Conservation (phyloP, 202 grass and related monocot species). For the Panicum virgatum region DNA sequence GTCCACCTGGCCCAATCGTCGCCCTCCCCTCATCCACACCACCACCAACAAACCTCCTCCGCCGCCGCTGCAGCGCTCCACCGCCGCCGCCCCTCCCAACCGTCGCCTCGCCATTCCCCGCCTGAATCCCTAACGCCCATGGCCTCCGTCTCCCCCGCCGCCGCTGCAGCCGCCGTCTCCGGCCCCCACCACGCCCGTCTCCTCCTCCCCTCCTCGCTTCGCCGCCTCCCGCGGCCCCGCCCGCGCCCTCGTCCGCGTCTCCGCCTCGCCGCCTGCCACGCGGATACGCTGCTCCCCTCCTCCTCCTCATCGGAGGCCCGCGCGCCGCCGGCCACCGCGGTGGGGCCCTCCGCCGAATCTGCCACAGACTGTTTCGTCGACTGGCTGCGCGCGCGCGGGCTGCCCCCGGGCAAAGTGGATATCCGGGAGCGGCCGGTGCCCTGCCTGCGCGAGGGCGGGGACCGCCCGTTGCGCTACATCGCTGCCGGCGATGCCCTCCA, state of each 20-base stretch:
- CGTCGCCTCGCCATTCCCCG: constrained; percentile 20
- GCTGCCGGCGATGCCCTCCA: constrained; percentile 73
- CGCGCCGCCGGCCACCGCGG: constrained; percentile 20
- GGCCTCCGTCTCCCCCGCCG: constrained; percentile 39
- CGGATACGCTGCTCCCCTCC: constrained; percentile 54
- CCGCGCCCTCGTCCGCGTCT: constrained; percentile 19
- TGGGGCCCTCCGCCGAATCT: constrained; percentile 34
- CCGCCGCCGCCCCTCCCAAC: constrained; percentile 4
- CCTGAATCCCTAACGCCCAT: constrained; percentile 29
- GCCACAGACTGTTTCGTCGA: constrained; percentile 54
- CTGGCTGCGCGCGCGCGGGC: constrained; percentile 66
- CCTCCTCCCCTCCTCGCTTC: constrained; percentile 26
- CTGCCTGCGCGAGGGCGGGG: constrained; percentile 59
- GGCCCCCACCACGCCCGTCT: constrained; percentile 37
- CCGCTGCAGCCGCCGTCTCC: constrained; percentile 12
- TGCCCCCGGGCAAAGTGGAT: constrained; percentile 70
- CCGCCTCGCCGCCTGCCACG: constrained; percentile 53
- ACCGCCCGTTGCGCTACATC: constrained; percentile 67
- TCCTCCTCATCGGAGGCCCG: constrained; percentile 8
- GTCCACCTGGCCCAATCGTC: constrained; percentile 43
- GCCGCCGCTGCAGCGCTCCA: background rate
- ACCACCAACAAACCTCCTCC: background rate
- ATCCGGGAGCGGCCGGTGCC: constrained; percentile 70
- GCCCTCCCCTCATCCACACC: constrained; percentile 42
- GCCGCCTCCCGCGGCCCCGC: constrained; percentile 16